These are phyloP conservation scores for Senecio squalidus DNA, from an alignment of 140 eudicot genomes.

Conservation along the genomic window DNA sequence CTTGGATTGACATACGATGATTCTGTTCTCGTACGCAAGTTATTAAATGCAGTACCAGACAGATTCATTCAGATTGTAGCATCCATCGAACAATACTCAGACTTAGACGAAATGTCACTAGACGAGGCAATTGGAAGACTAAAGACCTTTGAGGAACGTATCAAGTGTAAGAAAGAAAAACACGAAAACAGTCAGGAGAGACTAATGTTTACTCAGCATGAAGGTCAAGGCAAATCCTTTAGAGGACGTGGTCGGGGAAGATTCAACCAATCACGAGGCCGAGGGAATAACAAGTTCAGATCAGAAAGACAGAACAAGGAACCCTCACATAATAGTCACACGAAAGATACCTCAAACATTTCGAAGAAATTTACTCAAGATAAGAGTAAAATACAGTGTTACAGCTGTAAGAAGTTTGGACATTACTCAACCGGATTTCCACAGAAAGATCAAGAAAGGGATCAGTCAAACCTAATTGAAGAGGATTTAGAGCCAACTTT, in stretches of 20 bases:
- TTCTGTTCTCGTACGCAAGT: background rate
- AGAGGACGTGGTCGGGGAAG: background rate
- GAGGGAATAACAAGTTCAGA: background rate
- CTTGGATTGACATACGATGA: background rate
- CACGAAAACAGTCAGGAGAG: background rate
- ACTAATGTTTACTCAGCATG: background rate
- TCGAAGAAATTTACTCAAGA: background rate
- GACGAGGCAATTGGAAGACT: background rate
- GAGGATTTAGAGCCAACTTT: background rate
- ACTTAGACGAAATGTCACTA: background rate
- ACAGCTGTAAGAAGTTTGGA: background rate
- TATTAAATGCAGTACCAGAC: background rate
- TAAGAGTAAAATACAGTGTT: background rate
- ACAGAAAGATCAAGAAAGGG: background rate
- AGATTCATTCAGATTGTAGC: background rate
- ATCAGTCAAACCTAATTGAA: background rate
- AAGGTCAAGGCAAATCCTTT: background rate
- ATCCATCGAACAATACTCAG: background rate
- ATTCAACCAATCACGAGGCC: constrained; percentile 3
- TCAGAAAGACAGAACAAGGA: background rate
- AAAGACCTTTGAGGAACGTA: background rate
- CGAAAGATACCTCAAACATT: background rate
- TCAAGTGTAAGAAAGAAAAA: background rate
- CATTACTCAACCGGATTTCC: background rate
- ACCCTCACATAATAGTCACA: background rate